These are phyloP conservation scores for Collybia nuda DNA, from an alignment of 768 basidiomycete genomes.

Conservation along the genomic window DNA sequence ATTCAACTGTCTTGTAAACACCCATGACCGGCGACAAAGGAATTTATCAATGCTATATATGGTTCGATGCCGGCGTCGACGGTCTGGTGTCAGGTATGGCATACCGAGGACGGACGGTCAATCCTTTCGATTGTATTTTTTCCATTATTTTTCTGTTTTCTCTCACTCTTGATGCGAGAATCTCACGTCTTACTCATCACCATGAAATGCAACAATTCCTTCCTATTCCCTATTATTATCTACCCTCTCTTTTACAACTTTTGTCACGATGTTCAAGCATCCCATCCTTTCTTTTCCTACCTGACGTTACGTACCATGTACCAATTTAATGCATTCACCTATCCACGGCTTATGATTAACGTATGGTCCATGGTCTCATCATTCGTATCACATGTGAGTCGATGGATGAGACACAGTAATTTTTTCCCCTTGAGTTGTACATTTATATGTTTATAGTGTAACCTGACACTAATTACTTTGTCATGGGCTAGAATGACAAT, in stretches of 20 bases:
- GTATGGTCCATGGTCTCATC: background rate
- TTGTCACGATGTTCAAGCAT: background rate
- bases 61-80: slow-evolving; percentile 7
- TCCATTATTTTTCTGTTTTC: slow-evolving; percentile 8
- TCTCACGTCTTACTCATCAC: background rate
- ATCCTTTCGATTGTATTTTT: slow-evolving; percentile 9
- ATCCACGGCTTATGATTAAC: background rate
- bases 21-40: slow-evolving; percentile 14
- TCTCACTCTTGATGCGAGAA: background rate
- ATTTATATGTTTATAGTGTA: no score
- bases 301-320: no score
- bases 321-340: background rate
- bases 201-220: slow-evolving; percentile 1
- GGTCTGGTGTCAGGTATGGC: slow-evolving; percentile 13
- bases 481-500: no score
- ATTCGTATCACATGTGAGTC: background rate
- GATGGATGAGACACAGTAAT: no score
- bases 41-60: slow-evolving; percentile 18
- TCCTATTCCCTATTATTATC: slow-evolving; percentile 7
- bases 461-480: no score
- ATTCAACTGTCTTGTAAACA: slow-evolving; percentile 10
- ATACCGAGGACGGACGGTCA: slow-evolving; percentile 19
- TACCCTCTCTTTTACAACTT: slow-evolving; percentile 3
- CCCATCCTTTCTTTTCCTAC: no score
- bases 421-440: no score